phyloP scores from a whole-genome alignment of 306 rosid genomes.

The Argentina anserina region DNA sequence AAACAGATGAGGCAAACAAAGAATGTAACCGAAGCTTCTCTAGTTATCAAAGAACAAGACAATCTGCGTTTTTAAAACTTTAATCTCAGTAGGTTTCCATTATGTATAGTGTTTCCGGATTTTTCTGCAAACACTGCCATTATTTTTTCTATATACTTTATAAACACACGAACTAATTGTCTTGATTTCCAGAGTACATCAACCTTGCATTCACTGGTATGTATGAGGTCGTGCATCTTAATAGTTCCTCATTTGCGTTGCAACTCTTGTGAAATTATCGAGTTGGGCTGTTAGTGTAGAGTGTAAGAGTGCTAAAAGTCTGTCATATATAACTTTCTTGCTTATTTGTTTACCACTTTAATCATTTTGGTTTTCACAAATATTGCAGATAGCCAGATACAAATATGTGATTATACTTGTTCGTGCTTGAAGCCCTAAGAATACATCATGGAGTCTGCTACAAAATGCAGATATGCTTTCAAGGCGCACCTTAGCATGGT shows the following conservation, averaged over 20 bases:
- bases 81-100: background rate
- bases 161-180: background rate
- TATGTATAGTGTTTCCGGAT: background rate
- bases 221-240: background rate
- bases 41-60: background rate
- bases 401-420: background rate
- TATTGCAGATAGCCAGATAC: slow-evolving; percentile 12
- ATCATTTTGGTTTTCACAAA: background rate
- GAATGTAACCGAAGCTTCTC: slow-evolving; percentile 2
- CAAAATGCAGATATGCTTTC: background rate
- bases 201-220: background rate
- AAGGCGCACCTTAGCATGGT: background rate
- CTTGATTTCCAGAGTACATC: background rate
- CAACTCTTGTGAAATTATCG: background rate
- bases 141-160: background rate
- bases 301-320: background rate
- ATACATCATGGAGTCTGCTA: background rate
- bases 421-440: background rate
- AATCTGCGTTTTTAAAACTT: too few relatives aligned
- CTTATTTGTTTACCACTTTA: background rate
- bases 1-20: background rate
- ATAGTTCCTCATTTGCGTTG: background rate
- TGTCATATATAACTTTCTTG: background rate
- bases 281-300: background rate
- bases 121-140: background rate